phyloP scores from a whole-genome alignment of 352 stramenopile species.

The Pythium rishiriense region DNA sequence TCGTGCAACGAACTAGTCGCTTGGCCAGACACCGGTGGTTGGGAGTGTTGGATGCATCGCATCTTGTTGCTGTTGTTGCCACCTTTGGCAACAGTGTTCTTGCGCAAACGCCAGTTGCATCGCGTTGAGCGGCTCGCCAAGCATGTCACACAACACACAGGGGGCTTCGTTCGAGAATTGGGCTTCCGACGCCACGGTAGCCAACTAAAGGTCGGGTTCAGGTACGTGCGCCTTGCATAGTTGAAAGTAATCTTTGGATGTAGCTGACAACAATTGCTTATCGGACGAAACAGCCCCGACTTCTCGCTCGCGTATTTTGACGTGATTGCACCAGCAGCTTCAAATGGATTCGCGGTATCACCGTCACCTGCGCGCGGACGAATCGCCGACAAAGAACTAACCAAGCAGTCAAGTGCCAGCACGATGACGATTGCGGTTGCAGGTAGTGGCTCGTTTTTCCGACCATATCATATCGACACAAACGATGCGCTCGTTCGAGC shows the following conservation, averaged over 20 bases:
- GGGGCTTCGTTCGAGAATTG: slow-evolving; percentile 80
- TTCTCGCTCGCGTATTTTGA: slow-evolving; percentile 86
- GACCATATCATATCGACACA: slow-evolving; percentile 78
- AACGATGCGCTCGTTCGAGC: slow-evolving; percentile 82
- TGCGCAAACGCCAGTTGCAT: slow-evolving; percentile 63
- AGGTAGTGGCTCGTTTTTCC: slow-evolving; percentile 80
- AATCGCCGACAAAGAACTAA: slow-evolving; percentile 7
- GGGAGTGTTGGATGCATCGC: slow-evolving; percentile 70
- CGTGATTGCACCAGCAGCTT: slow-evolving; percentile 43
- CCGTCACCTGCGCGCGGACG: slow-evolving; percentile 18
- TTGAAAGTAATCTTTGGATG: too few species aligned
- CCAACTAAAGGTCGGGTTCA: slow-evolving; percentile 83
- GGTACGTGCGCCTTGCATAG: slow-evolving; percentile 21
- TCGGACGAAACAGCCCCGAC: slow-evolving; percentile 60
- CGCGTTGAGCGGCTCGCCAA: slow-evolving; percentile 67
- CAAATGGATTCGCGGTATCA: background rate
- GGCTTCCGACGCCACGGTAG: slow-evolving; percentile 77
- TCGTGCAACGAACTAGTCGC: slow-evolving; percentile 71
- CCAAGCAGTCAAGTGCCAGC: background rate
- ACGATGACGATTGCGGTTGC: slow-evolving; percentile 57
- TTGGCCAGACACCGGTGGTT: slow-evolving; percentile 49
- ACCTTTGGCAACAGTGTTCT: slow-evolving; percentile 58
- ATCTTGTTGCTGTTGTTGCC: slow-evolving; percentile 49
- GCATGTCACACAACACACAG: slow-evolving; percentile 64
- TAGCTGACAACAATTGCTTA: too few species aligned